Evolutionary conservation across 345 rosid species (phyloP), one percentile per base, ranked within the genome.

Genomic region (Punica granatum): DNA sequence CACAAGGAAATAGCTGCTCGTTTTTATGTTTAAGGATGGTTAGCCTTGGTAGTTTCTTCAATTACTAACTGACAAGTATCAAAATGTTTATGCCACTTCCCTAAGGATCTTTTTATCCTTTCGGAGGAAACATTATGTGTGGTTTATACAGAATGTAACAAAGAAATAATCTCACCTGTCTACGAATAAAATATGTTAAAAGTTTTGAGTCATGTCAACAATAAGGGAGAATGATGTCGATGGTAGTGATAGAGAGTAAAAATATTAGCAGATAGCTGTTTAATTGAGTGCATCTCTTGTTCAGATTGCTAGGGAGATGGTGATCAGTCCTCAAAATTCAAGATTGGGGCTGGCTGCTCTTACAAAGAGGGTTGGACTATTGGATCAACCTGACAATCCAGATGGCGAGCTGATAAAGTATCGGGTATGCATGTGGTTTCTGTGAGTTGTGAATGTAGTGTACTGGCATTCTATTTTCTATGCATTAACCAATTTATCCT

Each of bases 301-400:
- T 78, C 70, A 93, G 98, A 87, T 93, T 77, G 97, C 91, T 4
- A 89, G 98, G 72, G 98, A 93, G 80, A 90, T 93, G 98, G 97
- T 85, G 69, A 90, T 93, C 78, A 90, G 96, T 70, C 96, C 98
- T 49, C 97, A 93, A 81, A 90, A 90, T 76, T 80, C 90, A 60
- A 87, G 74, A 81, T 36, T 92, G 75, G 97, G 97, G 58, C 89
- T 92, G 44, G 82, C 88, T 39, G 71, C 76, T 69, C 77, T 90
- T 63, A 90, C 88, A 30, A 92, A 76, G 81, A 88, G 93, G 83
- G 75, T 90, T 61, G 97, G 93, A 73, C 81, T 87, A 73, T 63
- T 79, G 74, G 92, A 90, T 77, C 76, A 74, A 56, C 87, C 93
- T 2, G 96, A 85, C 84, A 86, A 71, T 70, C 82, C 92, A 35